Evolutionary conservation across 768 basidiomycete species (phyloP), one percentile per base, ranked within the genome.

Genomic region (Coprinopsis strossmayeri): DNA sequence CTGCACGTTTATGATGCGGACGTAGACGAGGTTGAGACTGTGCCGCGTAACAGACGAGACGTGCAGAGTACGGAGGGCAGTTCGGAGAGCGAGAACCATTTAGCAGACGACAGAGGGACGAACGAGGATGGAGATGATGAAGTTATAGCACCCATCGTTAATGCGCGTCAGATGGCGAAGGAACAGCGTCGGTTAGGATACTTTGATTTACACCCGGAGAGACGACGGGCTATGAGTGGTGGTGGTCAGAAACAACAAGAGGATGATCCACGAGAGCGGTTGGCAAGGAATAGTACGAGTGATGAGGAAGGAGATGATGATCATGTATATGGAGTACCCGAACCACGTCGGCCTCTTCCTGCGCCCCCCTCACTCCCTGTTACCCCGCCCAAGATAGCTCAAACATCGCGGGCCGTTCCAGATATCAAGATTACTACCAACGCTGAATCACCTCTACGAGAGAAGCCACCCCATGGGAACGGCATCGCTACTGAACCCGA

Each of bases 191-290:
- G 84, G 15, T 45, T 80, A 23, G 82, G 84, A 0, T 90, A 90
- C 61, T 90, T 90, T 59, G 87, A 88, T 60, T 57, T 87, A 12
- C 87, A 90, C 60, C 87, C 87, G 10, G 87, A 89, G 38, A 73
- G 87, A 38, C 68, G 81, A 32, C 75, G 74, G 18, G 60, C 57
- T 2, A 49, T 60, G 11, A 49, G 55, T 2, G 51, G 57, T n/a
- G 54, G 55, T 11, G 35, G 9, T 38, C 11, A 11, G 5, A 17
- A 11, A 15, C 39, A 53, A n/a, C 56, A 52, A 18, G 58, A 59
- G 11, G 68, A 71, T 15, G 63, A 69, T 48, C 67, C 69, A 26
- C 63, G 69, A 12, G 61, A 45, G 5, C 62, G 62, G 47, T 57
- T 72, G n/a, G 68, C 64, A n/a, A 32, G 41, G 30, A 15, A 42